Evolutionary conservation across 768 basidiomycete species (phyloP).

Genomic region (Crassisporium funariophilum): DNA sequence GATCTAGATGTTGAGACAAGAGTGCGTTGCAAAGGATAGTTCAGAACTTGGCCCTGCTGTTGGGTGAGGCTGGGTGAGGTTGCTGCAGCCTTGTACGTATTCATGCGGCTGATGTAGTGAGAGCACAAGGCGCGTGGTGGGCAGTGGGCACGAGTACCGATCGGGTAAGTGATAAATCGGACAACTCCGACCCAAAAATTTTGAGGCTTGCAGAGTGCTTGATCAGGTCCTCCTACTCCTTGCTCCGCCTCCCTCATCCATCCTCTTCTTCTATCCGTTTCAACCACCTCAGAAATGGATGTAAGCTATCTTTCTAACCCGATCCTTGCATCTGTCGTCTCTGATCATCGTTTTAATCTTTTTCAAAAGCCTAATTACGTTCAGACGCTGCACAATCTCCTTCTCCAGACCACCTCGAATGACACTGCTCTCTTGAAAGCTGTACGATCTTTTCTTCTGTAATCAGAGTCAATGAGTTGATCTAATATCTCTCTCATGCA

Average conservation of each 20-base stretch:
- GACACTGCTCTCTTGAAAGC: conserved; percentile 90
- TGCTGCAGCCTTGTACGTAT: too few relatives aligned
- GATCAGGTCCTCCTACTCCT: conserved; percentile 13
- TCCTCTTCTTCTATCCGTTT: conserved; percentile 28
- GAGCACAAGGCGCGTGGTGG: too few relatives aligned
- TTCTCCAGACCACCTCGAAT: conserved; percentile 82
- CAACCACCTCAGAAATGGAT: conserved; percentile 45
- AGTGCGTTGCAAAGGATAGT: too few relatives aligned
- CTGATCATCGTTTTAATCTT: conserved; percentile 23
- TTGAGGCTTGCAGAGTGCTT: conserved; percentile 26
- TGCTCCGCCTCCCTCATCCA: conserved; percentile 28
- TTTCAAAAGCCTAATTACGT: conserved; percentile 64
- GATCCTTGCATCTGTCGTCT: conserved; percentile 7
- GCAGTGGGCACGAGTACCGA: too few relatives aligned
- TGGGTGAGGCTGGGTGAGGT: too few relatives aligned
- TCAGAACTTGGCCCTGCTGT: too few relatives aligned
- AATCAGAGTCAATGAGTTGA: conserved; percentile 5
- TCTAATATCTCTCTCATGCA: conserved; percentile 30
- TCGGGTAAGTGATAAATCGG: conserved; percentile 38
- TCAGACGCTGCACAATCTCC: conserved; percentile 81
- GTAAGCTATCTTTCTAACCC: conserved; percentile 35
- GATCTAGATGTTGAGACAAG: too few relatives aligned
- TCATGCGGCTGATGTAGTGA: too few relatives aligned
- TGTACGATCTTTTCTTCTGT: conserved; percentile 50
- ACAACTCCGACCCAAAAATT: conserved; percentile 64